Evolutionary conservation across 495 filamentous ascomycete species (phyloP).

Genomic region (Aspergillus affinis): DNA sequence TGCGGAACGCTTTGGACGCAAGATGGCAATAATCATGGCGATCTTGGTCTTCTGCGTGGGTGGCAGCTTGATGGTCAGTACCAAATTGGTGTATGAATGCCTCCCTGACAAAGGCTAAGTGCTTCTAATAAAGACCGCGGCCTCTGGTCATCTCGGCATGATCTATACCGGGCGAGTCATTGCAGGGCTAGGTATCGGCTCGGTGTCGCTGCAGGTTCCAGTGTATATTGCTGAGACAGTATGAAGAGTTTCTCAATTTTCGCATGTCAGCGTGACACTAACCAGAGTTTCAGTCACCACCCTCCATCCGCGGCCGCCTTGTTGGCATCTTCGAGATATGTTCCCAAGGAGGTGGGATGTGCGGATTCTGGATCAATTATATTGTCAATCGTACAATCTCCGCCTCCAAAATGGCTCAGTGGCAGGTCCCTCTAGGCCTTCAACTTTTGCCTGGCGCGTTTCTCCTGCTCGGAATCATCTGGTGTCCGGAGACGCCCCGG

Average conservation of each 20-base stretch:
- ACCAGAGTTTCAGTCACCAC: slow-evolving; percentile 55
- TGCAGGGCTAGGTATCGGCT: slow-evolving; percentile 66
- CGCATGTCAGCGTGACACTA: not conserved
- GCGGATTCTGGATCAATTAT: slow-evolving; percentile 66
- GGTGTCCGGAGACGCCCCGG: slow-evolving; percentile 43
- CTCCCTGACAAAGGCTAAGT: not conserved
- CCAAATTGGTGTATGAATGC: not conserved
- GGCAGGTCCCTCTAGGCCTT: slow-evolving; percentile 44
- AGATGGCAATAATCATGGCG: slow-evolving; percentile 47
- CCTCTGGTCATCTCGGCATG: slow-evolving; percentile 46
- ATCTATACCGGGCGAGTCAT: slow-evolving; percentile 63
- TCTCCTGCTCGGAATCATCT: slow-evolving; percentile 38
- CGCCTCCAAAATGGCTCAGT: slow-evolving; percentile 29
- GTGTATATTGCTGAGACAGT: slow-evolving; percentile 67
- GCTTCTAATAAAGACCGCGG: slow-evolving; percentile 42
- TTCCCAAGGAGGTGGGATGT: slow-evolving; percentile 61
- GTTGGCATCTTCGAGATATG: slow-evolving; percentile 68
- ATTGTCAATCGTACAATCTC: slow-evolving; percentile 34
- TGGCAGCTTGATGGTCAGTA: slow-evolving; percentile 47
- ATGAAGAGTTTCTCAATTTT: not conserved
- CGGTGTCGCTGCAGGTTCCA: slow-evolving; percentile 68
- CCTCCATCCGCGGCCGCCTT: slow-evolving; percentile 70
- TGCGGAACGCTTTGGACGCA: slow-evolving; percentile 49
- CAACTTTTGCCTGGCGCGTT: slow-evolving; percentile 44
- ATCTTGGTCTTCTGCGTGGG: slow-evolving; percentile 54